phyloP scores from a whole-genome alignment of 192 early-diverging fungal genomes.

The Backusella sp. region DNA sequence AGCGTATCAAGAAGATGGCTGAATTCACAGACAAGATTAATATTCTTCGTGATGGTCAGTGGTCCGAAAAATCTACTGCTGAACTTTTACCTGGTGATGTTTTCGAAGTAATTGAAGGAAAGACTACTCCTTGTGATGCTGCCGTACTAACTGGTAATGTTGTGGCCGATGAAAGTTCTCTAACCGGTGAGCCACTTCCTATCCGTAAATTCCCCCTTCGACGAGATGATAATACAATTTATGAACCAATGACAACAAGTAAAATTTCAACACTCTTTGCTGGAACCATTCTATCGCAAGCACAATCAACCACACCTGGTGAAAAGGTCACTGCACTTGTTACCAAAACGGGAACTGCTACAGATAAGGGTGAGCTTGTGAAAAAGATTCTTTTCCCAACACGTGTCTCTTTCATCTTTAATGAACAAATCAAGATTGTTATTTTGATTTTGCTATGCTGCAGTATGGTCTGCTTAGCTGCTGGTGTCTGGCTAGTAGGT shows the following conservation, averaged over 20 bases:
- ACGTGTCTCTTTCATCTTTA: conserved; percentile 63
- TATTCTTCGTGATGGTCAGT: conserved; percentile 57
- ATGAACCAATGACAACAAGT: conserved; percentile 23
- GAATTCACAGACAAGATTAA: conserved; percentile 47
- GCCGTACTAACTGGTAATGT: conserved; percentile 51
- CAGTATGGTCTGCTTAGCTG: conserved; percentile 45
- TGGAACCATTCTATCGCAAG: conserved; percentile 58
- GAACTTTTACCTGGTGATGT: conserved; percentile 73
- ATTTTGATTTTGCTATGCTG: conserved; percentile 56
- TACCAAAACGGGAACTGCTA: conserved; percentile 56
- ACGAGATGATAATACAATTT: conserved; percentile 25
- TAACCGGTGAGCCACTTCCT: conserved; percentile 68
- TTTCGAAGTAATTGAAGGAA: conserved; percentile 48
- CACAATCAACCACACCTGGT: conserved; percentile 26
- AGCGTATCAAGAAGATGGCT: conserved; percentile 58
- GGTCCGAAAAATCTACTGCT: conserved; percentile 47
- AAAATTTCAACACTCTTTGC: conserved; percentile 57
- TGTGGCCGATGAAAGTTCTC: conserved; percentile 64
- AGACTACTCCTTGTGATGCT: conserved; percentile 50
- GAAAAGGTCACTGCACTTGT: conserved; percentile 48
- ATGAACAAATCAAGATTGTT: conserved; percentile 71
- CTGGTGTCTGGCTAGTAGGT: conserved; percentile 40
- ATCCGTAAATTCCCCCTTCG: conserved; percentile 65
- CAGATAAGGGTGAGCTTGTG: conserved; percentile 62
- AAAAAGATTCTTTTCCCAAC: conserved; percentile 69